Percentiles rank a stretch among this genome's conserved stretches.
phyloP scores from a whole-genome alignment of 177 flowering plant genomes.

The Vitis hybrid region DNA sequence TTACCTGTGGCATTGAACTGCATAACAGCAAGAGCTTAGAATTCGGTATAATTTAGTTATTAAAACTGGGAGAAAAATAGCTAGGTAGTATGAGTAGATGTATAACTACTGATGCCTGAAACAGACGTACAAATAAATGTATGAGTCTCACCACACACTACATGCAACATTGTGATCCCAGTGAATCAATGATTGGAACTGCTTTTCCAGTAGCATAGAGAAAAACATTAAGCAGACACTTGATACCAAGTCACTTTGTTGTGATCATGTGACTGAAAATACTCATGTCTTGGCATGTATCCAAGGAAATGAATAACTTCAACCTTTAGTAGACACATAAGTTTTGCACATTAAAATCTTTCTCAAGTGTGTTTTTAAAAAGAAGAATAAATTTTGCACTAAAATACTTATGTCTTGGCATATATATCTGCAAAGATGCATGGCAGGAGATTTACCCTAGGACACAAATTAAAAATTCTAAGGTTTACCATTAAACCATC shows the following conservation, averaged over 20 bases:
- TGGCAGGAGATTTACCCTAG: too few species aligned
- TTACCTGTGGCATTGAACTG: constrained; percentile 92
- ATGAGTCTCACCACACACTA: neutral
- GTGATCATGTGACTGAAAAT: neutral
- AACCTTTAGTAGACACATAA: neutral
- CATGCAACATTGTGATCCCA: neutral
- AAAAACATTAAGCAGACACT: neutral
- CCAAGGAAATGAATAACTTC: neutral
- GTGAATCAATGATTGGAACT: neutral
- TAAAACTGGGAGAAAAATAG: neutral
- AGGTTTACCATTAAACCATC: too few species aligned
- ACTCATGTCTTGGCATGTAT: too few species aligned
- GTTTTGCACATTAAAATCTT: neutral
- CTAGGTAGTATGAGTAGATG: neutral
- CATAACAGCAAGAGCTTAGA: constrained; percentile 22
- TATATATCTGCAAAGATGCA: too few species aligned
- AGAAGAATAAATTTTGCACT: too few species aligned
- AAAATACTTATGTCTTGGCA: too few species aligned
- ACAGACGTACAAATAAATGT: neutral
- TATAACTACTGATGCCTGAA: neutral
- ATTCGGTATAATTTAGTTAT: neutral
- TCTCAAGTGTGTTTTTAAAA: too few species aligned
- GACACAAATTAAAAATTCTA: too few species aligned
- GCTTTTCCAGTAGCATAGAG: neutral
- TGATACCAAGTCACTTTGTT: neutral